Conservation (phyloP, 228 moss, liverwort and hornwort species). For the Sphagnum magellanicum region DNA sequence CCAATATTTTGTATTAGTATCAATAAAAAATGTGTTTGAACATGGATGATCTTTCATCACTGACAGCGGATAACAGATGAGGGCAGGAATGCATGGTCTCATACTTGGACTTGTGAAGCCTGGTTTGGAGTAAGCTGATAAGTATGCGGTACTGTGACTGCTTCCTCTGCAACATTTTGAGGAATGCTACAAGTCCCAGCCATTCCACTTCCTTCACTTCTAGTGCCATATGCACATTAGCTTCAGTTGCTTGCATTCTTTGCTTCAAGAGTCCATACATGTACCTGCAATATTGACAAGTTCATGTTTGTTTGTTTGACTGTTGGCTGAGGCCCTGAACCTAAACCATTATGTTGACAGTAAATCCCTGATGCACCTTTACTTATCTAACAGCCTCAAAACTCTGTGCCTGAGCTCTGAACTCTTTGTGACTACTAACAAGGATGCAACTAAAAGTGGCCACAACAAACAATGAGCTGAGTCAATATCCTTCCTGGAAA, state of each 20-base stretch:
- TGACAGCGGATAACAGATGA: slow-evolving; percentile 67
- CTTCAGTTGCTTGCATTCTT: slow-evolving; percentile 69
- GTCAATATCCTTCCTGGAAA: neutral
- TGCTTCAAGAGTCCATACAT: slow-evolving; percentile 82
- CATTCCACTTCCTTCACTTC: slow-evolving; percentile 73
- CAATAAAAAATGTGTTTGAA: slow-evolving; percentile 79
- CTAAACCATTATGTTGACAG: no score
- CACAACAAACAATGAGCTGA: neutral
- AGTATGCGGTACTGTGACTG: slow-evolving; percentile 72
- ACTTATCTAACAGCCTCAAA: no score
- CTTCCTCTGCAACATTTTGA: slow-evolving; percentile 67
- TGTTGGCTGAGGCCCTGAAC: no score
- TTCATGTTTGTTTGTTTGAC: neutral
- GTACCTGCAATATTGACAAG: slow-evolving; percentile 40
- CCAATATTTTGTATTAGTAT: neutral
- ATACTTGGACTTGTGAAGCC: slow-evolving; percentile 41
- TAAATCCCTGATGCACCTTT: no score
- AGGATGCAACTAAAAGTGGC: no score
- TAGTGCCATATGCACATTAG: slow-evolving; percentile 38
- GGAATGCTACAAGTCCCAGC: slow-evolving; percentile 76
- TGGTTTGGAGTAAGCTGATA: slow-evolving; percentile 39
- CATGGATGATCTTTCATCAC: slow-evolving; percentile 85
- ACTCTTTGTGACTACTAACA: no score
- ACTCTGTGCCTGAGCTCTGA: no score
- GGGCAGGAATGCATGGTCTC: slow-evolving; percentile 31